Evolutionary conservation across 768 basidiomycete species (phyloP).

Genomic region (Trametes sanguinea): DNA sequence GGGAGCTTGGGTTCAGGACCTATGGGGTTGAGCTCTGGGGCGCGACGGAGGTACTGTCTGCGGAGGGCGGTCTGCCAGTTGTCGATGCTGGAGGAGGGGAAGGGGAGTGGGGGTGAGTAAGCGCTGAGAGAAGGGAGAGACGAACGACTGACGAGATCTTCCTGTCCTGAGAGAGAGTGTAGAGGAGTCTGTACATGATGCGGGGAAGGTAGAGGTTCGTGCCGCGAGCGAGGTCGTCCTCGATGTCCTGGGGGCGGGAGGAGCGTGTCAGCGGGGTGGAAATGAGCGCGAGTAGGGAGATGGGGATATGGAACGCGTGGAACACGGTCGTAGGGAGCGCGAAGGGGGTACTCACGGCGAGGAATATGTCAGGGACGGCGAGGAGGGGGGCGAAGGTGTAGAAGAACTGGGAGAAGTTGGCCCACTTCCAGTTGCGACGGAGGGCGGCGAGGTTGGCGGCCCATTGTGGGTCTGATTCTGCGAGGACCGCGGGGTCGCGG

Average conservation of each 20-base stretch:
- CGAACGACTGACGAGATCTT: constrained; percentile 64
- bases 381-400: constrained; percentile 79
- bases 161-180: constrained; percentile 76
- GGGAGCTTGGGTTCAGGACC: constrained; percentile 53
- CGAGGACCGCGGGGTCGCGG: constrained; percentile 22
- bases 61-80: constrained; percentile 81
- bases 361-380: constrained; percentile 67
- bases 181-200: constrained; percentile 73
- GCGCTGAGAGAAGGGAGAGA: constrained; percentile 21
- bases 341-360: constrained; percentile 48
- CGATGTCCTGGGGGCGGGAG: constrained; percentile 59
- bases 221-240: constrained; percentile 69
- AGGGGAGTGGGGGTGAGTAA: constrained; percentile 17
- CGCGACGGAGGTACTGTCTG: constrained; percentile 74
- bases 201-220: constrained; percentile 65
- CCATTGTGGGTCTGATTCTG: constrained; percentile 29
- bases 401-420: constrained; percentile 88
- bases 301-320: constrained; percentile 5
- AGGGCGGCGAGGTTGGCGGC: constrained; percentile 49
- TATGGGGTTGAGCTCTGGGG: constrained; percentile 71
- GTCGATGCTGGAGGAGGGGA: constrained; percentile 49
- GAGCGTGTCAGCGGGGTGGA: constrained; percentile 17
- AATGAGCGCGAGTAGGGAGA: not conserved
- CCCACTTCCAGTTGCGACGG: constrained; percentile 89
- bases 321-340: not conserved